Evolutionary conservation across 176 grass and related monocot genomes (phyloP).

Genomic region (Raddia guianensis): DNA sequence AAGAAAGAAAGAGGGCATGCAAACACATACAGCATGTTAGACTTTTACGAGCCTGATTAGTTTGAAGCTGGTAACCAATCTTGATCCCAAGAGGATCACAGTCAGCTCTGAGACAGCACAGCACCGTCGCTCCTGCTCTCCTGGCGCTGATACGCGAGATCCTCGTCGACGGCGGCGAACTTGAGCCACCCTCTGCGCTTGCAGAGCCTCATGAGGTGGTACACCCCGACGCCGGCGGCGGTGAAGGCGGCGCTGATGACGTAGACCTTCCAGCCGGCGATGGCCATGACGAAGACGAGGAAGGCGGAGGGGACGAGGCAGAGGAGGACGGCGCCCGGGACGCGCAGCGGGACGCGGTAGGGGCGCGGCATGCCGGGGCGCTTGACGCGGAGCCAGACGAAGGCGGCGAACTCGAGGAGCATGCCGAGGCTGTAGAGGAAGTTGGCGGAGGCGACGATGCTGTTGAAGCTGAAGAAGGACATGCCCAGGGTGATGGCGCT

Average conservation of each 20-base stretch:
- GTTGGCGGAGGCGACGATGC: slow-evolving; percentile 80
- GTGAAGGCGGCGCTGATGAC: slow-evolving; percentile 62
- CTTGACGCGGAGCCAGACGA: slow-evolving; percentile 68
- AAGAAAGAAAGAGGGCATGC: not conserved
- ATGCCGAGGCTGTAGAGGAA: slow-evolving; percentile 95
- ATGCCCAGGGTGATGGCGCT: slow-evolving; percentile 69
- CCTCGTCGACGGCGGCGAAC: slow-evolving; percentile 46
- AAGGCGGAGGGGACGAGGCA: slow-evolving; percentile 74
- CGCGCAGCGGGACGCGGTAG: slow-evolving; percentile 53
- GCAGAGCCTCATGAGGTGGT: slow-evolving; percentile 66
- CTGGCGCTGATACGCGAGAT: slow-evolving; percentile 9
- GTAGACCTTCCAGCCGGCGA: slow-evolving; percentile 83
- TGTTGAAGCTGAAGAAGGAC: slow-evolving; percentile 89
- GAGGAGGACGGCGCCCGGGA: slow-evolving; percentile 42
- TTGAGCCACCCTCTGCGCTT: slow-evolving; percentile 53
- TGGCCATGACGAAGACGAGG: slow-evolving; percentile 87
- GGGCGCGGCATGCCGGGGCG: slow-evolving; percentile 50
- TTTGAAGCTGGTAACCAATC: not conserved
- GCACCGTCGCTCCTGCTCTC: not conserved
- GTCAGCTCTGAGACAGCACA: slow-evolving; percentile 2
- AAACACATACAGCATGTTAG: not conserved
- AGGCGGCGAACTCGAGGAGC: slow-evolving; percentile 89
- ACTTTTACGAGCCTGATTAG: not conserved
- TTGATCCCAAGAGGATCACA: not conserved
- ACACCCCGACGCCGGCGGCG: slow-evolving; percentile 40